Conservation (phyloP, 345 rosid species). For the Kernera saxatilis region DNA sequence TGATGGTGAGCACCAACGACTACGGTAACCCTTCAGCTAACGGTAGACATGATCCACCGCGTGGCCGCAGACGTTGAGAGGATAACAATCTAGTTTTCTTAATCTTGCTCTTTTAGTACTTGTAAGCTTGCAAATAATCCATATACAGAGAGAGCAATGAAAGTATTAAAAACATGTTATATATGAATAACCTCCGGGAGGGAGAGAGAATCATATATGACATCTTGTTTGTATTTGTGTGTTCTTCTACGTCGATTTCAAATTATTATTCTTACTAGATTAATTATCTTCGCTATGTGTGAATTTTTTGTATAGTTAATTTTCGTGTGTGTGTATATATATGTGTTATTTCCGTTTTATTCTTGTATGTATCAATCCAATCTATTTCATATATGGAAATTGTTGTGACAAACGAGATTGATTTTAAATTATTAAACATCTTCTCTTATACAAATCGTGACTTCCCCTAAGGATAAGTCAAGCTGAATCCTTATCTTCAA, state of each 20-base stretch:
- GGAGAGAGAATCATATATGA: background rate
- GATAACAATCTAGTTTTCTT: background rate
- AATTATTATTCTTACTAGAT: background rate
- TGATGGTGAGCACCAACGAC: conserved; percentile 46
- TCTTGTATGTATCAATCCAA: background rate
- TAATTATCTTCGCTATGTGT: background rate
- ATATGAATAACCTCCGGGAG: background rate
- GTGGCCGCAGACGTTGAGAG: conserved; percentile 31
- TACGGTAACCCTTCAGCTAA: conserved; percentile 50
- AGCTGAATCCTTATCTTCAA: too few relatives aligned
- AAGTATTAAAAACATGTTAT: background rate
- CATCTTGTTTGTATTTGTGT: background rate
- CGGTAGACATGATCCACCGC: conserved; percentile 55
- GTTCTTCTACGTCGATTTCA: background rate
- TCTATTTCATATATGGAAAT: too few relatives aligned
- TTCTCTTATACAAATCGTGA: background rate
- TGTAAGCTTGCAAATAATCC: background rate
- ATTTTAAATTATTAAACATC: background rate
- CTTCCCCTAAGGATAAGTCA: background rate
- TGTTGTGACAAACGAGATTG: too few relatives aligned
- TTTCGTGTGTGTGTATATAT: background rate
- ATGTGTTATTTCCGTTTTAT: background rate
- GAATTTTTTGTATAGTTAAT: background rate
- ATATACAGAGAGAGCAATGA: background rate
- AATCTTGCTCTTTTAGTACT: background rate